These are phyloP conservation scores for Bipolaris bicolor DNA, from an alignment of 2,329 filamentous ascomycete genomes.

Conservation along the genomic window DNA sequence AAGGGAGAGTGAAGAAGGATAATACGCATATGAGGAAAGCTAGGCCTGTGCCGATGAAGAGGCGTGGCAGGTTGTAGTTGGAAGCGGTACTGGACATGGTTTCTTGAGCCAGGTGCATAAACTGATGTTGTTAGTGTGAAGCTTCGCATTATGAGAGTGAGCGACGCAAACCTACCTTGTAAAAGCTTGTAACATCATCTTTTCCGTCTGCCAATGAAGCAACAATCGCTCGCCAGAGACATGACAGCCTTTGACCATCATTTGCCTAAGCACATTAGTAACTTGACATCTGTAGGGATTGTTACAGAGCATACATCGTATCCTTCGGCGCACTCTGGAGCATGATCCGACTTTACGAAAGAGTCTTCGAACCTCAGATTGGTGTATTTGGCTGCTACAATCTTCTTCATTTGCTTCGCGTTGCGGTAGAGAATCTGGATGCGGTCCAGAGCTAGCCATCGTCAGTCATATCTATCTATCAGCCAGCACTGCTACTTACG, in stretches of 20 bases:
- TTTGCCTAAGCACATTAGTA: slow-evolving; percentile 14
- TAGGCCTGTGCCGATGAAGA: slow-evolving; percentile 56
- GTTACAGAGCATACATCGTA: background rate
- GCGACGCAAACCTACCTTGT: slow-evolving; percentile 45
- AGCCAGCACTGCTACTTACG: slow-evolving; percentile 61
- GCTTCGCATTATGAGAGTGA: background rate
- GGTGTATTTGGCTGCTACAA: slow-evolving; percentile 76
- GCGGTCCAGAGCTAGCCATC: slow-evolving; percentile 55
- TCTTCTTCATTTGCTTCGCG: slow-evolving; percentile 76
- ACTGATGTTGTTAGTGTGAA: slow-evolving; percentile 48
- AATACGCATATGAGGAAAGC: slow-evolving; percentile 55
- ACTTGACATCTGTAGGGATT: background rate
- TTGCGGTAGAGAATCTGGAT: slow-evolving; percentile 77
- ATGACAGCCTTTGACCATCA: slow-evolving; percentile 61
- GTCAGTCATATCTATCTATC: slow-evolving; percentile 31
- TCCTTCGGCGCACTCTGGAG: background rate
- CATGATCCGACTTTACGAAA: background rate
- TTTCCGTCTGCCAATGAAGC: slow-evolving; percentile 14
- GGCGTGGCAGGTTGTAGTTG: slow-evolving; percentile 78
- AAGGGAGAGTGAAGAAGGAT: slow-evolving; percentile 41
- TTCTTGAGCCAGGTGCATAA: slow-evolving; percentile 74
- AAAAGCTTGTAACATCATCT: slow-evolving; percentile 47
- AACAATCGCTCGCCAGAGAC: slow-evolving; percentile 65
- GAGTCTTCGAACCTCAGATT: slow-evolving; percentile 56
- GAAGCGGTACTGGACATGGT: slow-evolving; percentile 89